These are phyloP conservation scores for Lunularia cruciata DNA, from an alignment of 225 moss, liverwort and hornwort genomes.

Conservation along the genomic window DNA sequence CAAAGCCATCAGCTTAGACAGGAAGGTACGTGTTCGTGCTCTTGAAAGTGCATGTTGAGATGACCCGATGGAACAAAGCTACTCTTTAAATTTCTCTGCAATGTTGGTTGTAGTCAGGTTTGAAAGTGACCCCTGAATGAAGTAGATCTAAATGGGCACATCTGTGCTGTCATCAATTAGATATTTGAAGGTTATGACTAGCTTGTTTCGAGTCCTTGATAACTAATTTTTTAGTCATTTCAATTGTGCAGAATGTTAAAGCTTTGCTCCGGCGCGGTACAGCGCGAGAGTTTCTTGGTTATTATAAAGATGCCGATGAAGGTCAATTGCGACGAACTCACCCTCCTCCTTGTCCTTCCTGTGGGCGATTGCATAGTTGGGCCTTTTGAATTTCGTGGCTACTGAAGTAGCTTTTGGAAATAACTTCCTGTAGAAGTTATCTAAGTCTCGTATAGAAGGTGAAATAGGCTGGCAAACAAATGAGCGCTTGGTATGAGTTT, in stretches of 20 bases:
- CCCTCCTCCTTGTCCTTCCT: constrained; percentile 45
- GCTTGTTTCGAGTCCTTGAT: no score
- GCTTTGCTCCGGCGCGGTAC: constrained; percentile 90
- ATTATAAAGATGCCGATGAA: constrained; percentile 93
- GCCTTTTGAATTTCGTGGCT: constrained; percentile 14
- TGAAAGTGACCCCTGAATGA: constrained; percentile 10
- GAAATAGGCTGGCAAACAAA: neutral
- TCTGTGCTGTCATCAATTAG: no score
- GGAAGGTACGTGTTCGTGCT: no score
- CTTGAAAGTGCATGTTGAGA: no score
- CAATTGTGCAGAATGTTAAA: constrained; percentile 95
- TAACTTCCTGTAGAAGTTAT: neutral
- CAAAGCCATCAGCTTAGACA: constrained; percentile 82
- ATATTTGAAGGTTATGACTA: no score
- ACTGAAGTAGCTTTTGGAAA: neutral
- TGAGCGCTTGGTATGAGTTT: neutral
- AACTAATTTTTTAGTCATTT: constrained; percentile 1
- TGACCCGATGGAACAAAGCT: no score
- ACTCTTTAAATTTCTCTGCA: neutral
- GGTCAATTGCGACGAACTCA: constrained; percentile 59
- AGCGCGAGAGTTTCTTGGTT: constrained; percentile 87
- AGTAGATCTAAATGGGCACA: no score
- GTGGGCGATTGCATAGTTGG: constrained; percentile 46
- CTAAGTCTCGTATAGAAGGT: neutral
- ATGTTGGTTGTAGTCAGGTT: neutral